Evolutionary conservation across 768 basidiomycete species (phyloP), one percentile per base, ranked within the genome.

Genomic region (Tubosaeta brunneosetosa): DNA sequence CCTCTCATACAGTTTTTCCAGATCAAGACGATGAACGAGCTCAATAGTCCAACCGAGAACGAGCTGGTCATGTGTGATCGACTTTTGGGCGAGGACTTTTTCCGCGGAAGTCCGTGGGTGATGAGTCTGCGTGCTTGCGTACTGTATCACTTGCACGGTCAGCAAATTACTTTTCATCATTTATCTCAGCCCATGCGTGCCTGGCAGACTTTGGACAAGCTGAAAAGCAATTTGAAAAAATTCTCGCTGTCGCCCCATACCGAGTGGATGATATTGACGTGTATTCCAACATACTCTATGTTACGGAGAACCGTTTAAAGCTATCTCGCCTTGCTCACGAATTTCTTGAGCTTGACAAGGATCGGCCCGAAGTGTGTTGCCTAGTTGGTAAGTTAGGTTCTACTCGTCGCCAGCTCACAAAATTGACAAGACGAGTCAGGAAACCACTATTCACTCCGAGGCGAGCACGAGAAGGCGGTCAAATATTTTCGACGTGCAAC

Each of bases 271-370:
- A 97, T 62, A 87, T 98, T 51, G 97, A 98, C 63, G 84, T 97
- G 34, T 94, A 88, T 68, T 95, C 94, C 51, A 97, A 98, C 66
- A 97, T 98, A 64, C 78, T 98, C 38, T 98, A 97, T 69, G 94
- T 98, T 3, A 91, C 91, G 44, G 90, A 94, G 62, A 91, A 91
- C 61, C 81, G 83, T 42, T 73, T 90, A 32, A 94, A 95, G 63
- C 74, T 99, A 40, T 94, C 94, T 17, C 85, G 84, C 66, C 77
- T 98, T 34, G 97, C 95, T 8, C 93, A 94, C 57, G 87, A 94
- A 58, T 95, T 94, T 68, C 78, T 93, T 43, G 79, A 84, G 26
- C 73, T 95, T 31, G 94, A 98, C 61, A 87, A 91, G 69, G 90
- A 95, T 71, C 79, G 95, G 27, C 95, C 97, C 26, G 97, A 99